Evolutionary conservation across 495 filamentous ascomycete species (phyloP), one percentile per base, ranked within the genome.

Genomic region (Aspergillus cavernicola): DNA sequence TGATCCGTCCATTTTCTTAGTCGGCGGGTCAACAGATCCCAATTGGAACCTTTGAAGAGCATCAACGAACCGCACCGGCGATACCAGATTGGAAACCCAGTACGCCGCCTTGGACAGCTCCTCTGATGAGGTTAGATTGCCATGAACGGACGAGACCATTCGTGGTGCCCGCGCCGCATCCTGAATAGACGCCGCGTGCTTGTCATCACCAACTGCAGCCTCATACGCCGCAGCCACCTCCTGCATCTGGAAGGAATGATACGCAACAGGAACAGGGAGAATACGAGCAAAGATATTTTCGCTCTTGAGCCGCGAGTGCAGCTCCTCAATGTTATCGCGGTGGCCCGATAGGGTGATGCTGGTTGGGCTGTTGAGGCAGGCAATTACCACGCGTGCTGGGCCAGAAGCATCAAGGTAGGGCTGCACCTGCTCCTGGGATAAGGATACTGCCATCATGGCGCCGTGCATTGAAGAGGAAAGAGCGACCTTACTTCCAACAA

Each of bases 341-440:
- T 75, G 68, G 8, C 73, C 74, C 23, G 74, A 73, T 16, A 76
- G 52, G 0, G 75, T 78, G 8, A 61, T 57, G 39, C 66, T 74
- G 4, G 38, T 20, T 10, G 68, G 70, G 40, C 69, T 70, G 53
- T 77, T 80, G 40, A 64, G 52, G 56, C 75, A 80, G 3, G 75
- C 77, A 15, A 80, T 50, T 16, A 23, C 24, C n/a, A 33, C 19
- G 8, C 19, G 75, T 11, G 77, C 73, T 4, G 76, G 74, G 65
- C 77, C 26, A 24, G 6, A 37, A 0, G 39, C 11, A 10, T 56
- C 37, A 10, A 60, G 20, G 32, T 57, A 57, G 3, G 5, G 4
- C 7, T 33, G 12, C 4, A 38, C 35, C 4, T 48, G 41, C 1
- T 7, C 13, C 24, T 41, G 35, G 11, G 28, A 32, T 10, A 57